These are phyloP conservation scores for Oryza rufipogon DNA, from an alignment of 176 grass and related monocot genomes.

Conservation along the genomic window DNA sequence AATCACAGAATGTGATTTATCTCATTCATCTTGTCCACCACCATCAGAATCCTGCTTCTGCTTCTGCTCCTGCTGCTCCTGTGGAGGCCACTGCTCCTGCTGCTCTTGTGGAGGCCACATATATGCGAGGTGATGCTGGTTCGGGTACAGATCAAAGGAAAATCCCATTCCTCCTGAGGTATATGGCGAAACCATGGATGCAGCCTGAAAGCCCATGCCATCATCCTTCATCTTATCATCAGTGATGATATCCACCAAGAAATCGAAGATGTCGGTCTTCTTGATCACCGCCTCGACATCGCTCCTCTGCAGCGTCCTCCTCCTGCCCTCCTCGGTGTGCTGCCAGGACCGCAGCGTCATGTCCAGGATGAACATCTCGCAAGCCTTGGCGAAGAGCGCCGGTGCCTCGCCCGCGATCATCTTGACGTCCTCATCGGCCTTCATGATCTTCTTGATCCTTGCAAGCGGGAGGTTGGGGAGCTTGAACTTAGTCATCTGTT, in stretches of 20 bases:
- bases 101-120: constrained; percentile 45
- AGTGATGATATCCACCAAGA: constrained; percentile 61
- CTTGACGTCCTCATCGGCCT: constrained; percentile 63
- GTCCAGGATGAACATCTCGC: constrained; percentile 81
- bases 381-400: constrained; percentile 66
- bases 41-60: constrained; percentile 21
- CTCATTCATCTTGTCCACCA: background rate
- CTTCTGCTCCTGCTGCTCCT: background rate
- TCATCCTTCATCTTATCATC: constrained; percentile 59
- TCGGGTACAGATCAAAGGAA: constrained; percentile 20
- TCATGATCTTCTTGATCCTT: constrained; percentile 87
- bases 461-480: constrained; percentile 58
- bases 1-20: background rate
- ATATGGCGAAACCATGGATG: constrained; percentile 35
- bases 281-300: constrained; percentile 50
- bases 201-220: constrained; percentile 24
- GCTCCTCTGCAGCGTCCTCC: constrained; percentile 63
- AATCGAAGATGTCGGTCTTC: constrained; percentile 60
- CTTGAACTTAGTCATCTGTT: constrained; percentile 53
- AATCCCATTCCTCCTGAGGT: background rate
- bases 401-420: constrained; percentile 69
- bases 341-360: constrained; percentile 62
- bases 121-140: constrained; percentile 37
- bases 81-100: constrained; percentile 46
- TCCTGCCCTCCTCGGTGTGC: constrained; percentile 57